phyloP scores from a whole-genome alignment of 768 basidiomycete genomes.

The Pilatotrama ljubarskyi region DNA sequence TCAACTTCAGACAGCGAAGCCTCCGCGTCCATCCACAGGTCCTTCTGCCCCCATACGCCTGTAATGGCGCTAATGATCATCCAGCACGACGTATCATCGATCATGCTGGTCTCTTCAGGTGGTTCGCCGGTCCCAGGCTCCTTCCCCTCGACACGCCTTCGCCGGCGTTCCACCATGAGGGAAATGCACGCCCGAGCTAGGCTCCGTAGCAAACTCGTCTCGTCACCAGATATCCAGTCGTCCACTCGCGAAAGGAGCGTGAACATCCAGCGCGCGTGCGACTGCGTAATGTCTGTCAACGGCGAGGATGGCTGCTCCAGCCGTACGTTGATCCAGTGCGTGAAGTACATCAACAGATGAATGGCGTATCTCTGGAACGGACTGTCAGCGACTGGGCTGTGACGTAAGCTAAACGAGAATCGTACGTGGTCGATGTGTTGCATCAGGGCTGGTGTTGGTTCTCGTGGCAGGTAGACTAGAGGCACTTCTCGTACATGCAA shows the following conservation, averaged over 20 bases:
- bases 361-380: conserved; percentile 58
- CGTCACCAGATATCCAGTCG: conserved; percentile 68
- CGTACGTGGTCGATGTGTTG: conserved; percentile 60
- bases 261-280: conserved; percentile 80
- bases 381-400: neutral
- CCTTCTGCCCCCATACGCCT: conserved; percentile 75
- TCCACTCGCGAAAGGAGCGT: conserved; percentile 69
- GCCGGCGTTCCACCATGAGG: conserved; percentile 23
- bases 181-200: conserved; percentile 69
- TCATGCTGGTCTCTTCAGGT: conserved; percentile 21
- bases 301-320: conserved; percentile 41
- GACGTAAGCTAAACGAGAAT: conserved; percentile 6
- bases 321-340: conserved; percentile 73
- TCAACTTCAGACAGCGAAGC: conserved; percentile 38
- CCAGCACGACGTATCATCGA: conserved; percentile 63
- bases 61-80: conserved; percentile 65
- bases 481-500: neutral
- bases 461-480: conserved; percentile 36
- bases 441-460: conserved; percentile 60
- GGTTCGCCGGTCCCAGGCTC: neutral
- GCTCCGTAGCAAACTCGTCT: conserved; percentile 73
- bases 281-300: conserved; percentile 46
- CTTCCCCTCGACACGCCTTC: neutral
- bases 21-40: conserved; percentile 79
- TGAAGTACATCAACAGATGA: conserved; percentile 82